Evolutionary conservation across 306 rosid genomes (phyloP), one percentile per base, ranked within the genome.

Genomic region (Ormosia semicastrata): DNA sequence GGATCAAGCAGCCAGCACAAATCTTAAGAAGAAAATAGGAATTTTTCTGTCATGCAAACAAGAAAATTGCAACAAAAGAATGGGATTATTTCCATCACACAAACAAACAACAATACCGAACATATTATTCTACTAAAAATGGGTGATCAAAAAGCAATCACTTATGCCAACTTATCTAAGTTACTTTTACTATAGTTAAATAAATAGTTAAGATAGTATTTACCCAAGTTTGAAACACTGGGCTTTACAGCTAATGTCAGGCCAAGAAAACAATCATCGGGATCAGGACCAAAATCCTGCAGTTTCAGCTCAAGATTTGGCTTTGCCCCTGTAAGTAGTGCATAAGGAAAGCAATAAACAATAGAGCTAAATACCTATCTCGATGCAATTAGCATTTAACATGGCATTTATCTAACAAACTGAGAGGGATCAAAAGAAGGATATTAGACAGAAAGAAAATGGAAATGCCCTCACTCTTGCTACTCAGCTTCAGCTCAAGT

Each of bases 261-360:
- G 86, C 97, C 97, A 87, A 93, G 96, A 87, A 93, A 93, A 87
- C 96, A 93, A 82, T 91, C 97, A 88, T 91, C 92, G 24, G 94
- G 89, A 63, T 93, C 97, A 57, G 93, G 90, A 77, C 93, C 94
- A 85, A 93, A 93, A 90, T 91, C 94, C 41, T 86, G 89, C 81
- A 93, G 71, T 76, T 90, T 93, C 77, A 91, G 86, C 91, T 93
- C 97, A 68, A 93, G 96, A 52, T 90, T 87, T 85, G 97, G 92
- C 88, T 85, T 89, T 83, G 89, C 87, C 83, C 93, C 96, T 91
- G 90, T 36, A 40, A 76, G 80, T 49, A 66, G 66, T 29, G 64
- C 53, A 79, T 11, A 66, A 77, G 82, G 64, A 82, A 75, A 66
- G 56, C 40, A 74, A 83, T 81, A 65, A 80, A 75, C 47, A 50